Evolutionary conservation across 75 land plant genomes (phyloP), one percentile per base, ranked within the genome.

Genomic region (Cunninghamia lanceolata): DNA sequence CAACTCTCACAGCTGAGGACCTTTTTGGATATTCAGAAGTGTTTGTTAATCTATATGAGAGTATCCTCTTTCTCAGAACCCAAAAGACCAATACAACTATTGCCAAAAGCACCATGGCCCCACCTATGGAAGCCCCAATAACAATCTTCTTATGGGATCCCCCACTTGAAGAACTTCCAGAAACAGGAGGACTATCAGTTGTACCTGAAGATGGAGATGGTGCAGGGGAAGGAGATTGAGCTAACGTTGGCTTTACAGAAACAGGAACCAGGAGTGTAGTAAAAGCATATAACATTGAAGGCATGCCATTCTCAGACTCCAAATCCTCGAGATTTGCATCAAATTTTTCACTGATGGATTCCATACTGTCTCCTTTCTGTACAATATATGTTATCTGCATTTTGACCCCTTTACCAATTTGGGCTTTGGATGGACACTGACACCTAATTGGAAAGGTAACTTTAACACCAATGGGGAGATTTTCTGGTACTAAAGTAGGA

Each of bases 361-460:
- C 36, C 1, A 86, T 39, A 80, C 86, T 38, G 47, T 92, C 93
- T 34, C 21, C 16, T 2, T 81, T 82, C 40, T 90, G 91, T 88
- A 89, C 86, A 9, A 88, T 85, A 82, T 93, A 93, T 9, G 94
- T 94, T 30, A 94, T 85, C 15, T 94, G 83, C 70, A 83, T 84
- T 2, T 81, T 85, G 56, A 84, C 84, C 15, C 93, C 91, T 5
- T 85, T 73, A 4, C 73, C 85, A 19, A 84, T 3, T 63, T 93
- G 89, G 17, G 89, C 46, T 2, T 87, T 77, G 30, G 90, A 84
- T 0, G 94, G 93, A 63, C 97, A 95, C 32, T 91, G 90, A 36
- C 97, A 95, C 54, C 74, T 88, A 38, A 93, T 43, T 30, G 95
- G 95, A 32, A 94, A 82, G 32, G 40, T 54, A 25, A 89, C 90